Percentiles rank a stretch among this genome's conserved stretches.
Evolutionary conservation across 179 eudicot genomes (phyloP).

Genomic region (Vitellaria paradoxa): DNA sequence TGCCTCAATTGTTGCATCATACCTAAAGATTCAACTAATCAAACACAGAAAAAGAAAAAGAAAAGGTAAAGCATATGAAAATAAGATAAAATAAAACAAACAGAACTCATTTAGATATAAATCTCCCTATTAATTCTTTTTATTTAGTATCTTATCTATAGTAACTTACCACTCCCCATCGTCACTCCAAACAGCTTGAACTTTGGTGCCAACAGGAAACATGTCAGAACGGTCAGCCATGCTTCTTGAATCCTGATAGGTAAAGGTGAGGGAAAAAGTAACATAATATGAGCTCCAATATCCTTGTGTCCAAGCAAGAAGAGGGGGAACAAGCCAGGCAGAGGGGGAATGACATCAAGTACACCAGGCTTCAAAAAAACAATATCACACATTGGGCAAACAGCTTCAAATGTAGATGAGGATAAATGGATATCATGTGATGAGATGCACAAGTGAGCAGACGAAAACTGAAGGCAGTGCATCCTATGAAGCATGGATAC

Average conservation of each 20-base stretch:
- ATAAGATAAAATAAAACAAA: background rate
- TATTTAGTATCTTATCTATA: too few species aligned
- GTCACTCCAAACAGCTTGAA: constrained; percentile 97
- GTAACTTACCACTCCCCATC: constrained; percentile 92
- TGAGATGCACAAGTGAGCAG: background rate
- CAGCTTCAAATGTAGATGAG: background rate
- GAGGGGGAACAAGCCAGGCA: background rate
- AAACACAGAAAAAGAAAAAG: constrained; percentile 31
- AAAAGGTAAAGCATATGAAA: constrained; percentile 27
- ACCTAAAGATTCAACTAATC: constrained; percentile 78
- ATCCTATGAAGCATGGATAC: too few species aligned
- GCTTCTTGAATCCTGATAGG: constrained; percentile 38
- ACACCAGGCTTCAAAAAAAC: background rate
- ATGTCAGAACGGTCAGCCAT: constrained; percentile 45
- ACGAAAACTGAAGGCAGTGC: background rate
- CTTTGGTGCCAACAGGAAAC: constrained; percentile 73
- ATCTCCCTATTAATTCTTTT: too few species aligned
- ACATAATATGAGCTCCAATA: constrained; percentile 8
- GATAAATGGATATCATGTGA: background rate
- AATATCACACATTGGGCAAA: background rate
- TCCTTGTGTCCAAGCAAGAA: background rate
- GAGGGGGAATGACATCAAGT: background rate
- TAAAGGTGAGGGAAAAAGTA: background rate
- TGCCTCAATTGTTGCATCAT: constrained; percentile 77
- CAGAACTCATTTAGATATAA: too few species aligned